Percentiles rank a stretch among this genome's conserved stretches.
These are phyloP conservation scores for Kentomonas sorsogonicus DNA, from an alignment of 208 protist genomes.

Conservation along the genomic window DNA sequence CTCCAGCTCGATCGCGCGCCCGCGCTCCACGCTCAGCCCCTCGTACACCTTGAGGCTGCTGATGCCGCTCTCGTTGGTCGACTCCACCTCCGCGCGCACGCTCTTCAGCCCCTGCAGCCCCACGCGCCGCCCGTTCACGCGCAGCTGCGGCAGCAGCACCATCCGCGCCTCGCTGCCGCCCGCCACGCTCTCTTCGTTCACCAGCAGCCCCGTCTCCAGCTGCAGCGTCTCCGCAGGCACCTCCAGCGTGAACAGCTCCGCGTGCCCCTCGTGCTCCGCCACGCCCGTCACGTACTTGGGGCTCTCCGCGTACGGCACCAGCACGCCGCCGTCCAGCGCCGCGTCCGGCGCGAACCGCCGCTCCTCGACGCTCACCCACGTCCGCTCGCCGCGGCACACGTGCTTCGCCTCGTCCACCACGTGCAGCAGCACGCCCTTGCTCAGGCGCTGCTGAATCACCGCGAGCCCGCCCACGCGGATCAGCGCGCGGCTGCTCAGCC, in stretches of 20 bases:
- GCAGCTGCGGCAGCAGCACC: conserved; percentile 1
- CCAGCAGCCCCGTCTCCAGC: neutral
- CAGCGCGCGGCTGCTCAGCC: conserved; percentile 5
- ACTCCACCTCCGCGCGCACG: conserved; percentile 7
- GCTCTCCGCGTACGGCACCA: conserved; percentile 6
- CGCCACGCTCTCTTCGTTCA: conserved; percentile 12
- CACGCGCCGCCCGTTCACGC: neutral
- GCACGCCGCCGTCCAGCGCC: conserved; percentile 7
- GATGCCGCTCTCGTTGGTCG: conserved; percentile 5
- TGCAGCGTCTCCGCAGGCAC: neutral
- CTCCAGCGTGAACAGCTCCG: neutral
- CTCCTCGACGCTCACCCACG: neutral
- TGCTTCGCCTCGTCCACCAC: conserved; percentile 9
- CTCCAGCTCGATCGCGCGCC: conserved; percentile 1
- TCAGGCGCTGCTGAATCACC: conserved; percentile 3
- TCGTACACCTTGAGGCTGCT: conserved; percentile 2
- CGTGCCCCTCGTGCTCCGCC: conserved; percentile 11
- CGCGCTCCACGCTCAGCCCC: neutral
- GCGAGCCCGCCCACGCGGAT: conserved; percentile 8
- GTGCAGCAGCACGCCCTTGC: conserved; percentile 15
- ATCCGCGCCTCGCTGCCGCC: conserved; percentile 3
- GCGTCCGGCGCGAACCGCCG: conserved; percentile 1
- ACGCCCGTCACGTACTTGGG: neutral
- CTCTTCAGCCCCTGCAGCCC: conserved; percentile 4
- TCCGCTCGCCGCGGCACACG: conserved; percentile 8